Conservation (phyloP, 805 yeast genomes). For the Starmerella stellata region DNA sequence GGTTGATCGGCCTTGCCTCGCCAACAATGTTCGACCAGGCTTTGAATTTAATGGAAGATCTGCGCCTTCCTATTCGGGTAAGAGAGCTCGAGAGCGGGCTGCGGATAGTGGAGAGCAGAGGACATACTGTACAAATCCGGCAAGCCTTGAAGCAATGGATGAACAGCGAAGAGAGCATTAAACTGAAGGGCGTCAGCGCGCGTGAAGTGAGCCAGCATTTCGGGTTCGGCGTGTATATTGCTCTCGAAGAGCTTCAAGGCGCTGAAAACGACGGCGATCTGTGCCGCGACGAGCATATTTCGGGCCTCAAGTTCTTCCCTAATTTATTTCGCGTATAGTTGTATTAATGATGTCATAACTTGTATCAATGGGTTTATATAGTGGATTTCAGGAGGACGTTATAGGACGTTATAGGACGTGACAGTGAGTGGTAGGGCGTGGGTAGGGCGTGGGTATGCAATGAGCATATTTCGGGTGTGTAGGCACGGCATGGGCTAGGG, state of each 20-base stretch:
- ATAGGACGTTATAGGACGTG: too few relatives aligned
- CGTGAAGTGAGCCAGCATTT: constrained; percentile 32
- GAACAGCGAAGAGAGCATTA: neutral
- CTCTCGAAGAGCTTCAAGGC: constrained; percentile 43
- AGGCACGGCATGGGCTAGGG: too few relatives aligned
- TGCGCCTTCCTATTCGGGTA: constrained; percentile 40
- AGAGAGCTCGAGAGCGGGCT: constrained; percentile 28
- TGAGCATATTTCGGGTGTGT: too few relatives aligned
- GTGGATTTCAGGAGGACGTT: too few relatives aligned
- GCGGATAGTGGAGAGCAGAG: constrained; percentile 21
- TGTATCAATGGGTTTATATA: too few relatives aligned
- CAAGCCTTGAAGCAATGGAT: constrained; percentile 14
- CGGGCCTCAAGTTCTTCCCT: constrained; percentile 45
- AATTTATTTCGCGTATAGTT: too few relatives aligned
- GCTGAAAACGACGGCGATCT: constrained; percentile 41
- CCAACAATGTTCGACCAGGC: constrained; percentile 53
- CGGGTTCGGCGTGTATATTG: constrained; percentile 49
- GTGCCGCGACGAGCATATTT: constrained; percentile 48
- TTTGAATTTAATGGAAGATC: constrained; percentile 34
- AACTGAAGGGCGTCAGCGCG: constrained; percentile 20
- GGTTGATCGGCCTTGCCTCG: constrained; percentile 48
- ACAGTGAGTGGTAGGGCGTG: too few relatives aligned
- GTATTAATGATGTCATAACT: too few relatives aligned
- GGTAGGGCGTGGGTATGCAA: too few relatives aligned
- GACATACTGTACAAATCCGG: constrained; percentile 9